Evolutionary conservation across 345 rosid species (phyloP), one percentile per base, ranked within the genome.

Genomic region (Trapa bicornis): DNA sequence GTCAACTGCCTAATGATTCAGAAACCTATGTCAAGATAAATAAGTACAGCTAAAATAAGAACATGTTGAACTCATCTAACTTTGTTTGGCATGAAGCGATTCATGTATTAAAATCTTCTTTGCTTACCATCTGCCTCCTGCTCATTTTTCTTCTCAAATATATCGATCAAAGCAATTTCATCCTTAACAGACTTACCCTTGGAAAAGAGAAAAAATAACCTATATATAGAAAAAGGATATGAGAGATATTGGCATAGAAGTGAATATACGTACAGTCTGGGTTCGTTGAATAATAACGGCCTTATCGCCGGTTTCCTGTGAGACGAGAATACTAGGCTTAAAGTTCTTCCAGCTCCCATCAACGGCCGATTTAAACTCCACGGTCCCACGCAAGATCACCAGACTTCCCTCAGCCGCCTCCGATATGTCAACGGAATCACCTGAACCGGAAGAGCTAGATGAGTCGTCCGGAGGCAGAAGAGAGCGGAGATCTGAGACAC

Each of bases 271-370:
- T 70, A 74, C 96, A 62, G 96, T 82, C 79, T 86, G 95, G 50
- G 84, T 82, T 77, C 89, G 83, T 73, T 94, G 93, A 37, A 94
- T 68, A n/a, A 87, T 74, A 65, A 89, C 93, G 22, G 96, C 96
- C 75, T 84, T 85, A 36, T 91, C 96, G 12, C 96, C 96, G 61
- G 96, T 83, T 73, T 84, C 86, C 65, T 74, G 81, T 47, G 96
- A 82, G 29, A 79, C 80, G 56, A 94, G 72, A 32, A 83, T 76
- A 66, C 71, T 74, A 62, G 68, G 73, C 68, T 70, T 77, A 61
- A 74, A 76, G 69, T 67, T 68, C 77, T 73, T 83, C 80, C 80
- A 75, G 70, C 70, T 77, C 32, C 81, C 81, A 41, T 81, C 89
- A 17, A 75, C 80, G 47, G 76, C 66, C 2, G 86, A 33, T 61